Base-by-base conservation (phyloP, 2,329 filamentous ascomycete species). In the Colletotrichum zoysiae region DNA sequence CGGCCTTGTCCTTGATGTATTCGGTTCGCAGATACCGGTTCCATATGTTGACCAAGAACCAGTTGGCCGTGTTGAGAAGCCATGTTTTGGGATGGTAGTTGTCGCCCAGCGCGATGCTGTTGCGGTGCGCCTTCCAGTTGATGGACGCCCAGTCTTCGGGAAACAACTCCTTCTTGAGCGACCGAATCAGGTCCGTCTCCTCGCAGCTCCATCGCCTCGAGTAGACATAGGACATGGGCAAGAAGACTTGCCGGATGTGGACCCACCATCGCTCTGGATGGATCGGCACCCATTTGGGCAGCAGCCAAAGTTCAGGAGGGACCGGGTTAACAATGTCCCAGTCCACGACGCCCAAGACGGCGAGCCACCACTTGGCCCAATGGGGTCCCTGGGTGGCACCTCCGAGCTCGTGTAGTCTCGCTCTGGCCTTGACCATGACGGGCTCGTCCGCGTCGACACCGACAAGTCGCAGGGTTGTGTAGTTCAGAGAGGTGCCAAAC, bases 251-350 rank as follows among this genome's bases (percentile, higher is more conserved):
- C n/a, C 96, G 94, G 81, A 98, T 98, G 77, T 99, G 96, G 77
- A 98, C 93, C 95, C 95, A 98, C 95, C 95, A 98, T 75, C 94
- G 87, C 94, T 95, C 97, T 0, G 95, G 95, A 6, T 94, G 91
- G 78, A 97, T 88, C 0, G 95, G 95, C 3, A 94, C 88, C 94
- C 94, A 97, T 80, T 97, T 93, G 0, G 95, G 95, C 4, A 98
- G 84, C 51, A 97, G 86, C 96, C 96, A 99, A 56, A 98, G 81
- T 83, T 99, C 96, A 0, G 96, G 93, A 1, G 96, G 96, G 2
- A 96, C 91, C 0, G 96, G 96, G 77, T 98, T 99, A 76, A 98
- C 95, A 71, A 96, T 91, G 67, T 97, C 94, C 95, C 95, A 99
- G 38, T 92, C 85, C 78, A 91, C 91, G 5, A 98, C 88, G 20